Evolutionary conservation across 805 yeast genomes (phyloP), one percentile per base, ranked within the genome.

Genomic region (Zygoascus tannicola): DNA sequence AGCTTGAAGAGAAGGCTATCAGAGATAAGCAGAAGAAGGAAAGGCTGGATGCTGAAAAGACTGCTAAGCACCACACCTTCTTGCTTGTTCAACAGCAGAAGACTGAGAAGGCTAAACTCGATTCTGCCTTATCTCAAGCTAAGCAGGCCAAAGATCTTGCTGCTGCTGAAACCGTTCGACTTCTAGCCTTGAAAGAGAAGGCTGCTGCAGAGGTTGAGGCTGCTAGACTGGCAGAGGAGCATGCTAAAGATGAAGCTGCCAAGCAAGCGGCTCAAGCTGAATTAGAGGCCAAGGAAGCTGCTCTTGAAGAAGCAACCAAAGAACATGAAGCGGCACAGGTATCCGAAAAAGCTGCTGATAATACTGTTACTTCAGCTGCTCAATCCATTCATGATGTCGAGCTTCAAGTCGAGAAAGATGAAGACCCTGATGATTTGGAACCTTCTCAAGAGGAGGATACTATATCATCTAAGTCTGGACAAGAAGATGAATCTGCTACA

Each of bases 111-210:
- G 40, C 48, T 20, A 43, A 42, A 43, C 46, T 46, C 21, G 34
- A 43, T 40, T 54, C 50, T 7, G 56, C 58, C 8, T 44, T 49
- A 22, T 54, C 55, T 8, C 47, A 54, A 43, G 51, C 50, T 43
- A 50, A 51, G 22, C 48, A 56, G 30, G 56, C 56, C 12, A 54
- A 53, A 30, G 59, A 47, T 40, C 44, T 45, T 32, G 59, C 59
- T 45, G 45, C 38, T 36, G 55, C 55, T 43, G 61, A 56, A 41
- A 50, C 52, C 40, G 47, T 46, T 21, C 42, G 47, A 22, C 44
- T 46, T n/a, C 38, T 39, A 10, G 56, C 55, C 5, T 30, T 50
- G 10, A 45, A 41, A 34, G 50, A 48, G n/a, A 45, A 44, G 35
- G 50, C 50, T 18, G 54, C 55, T 18, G 54, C 49, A 16, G 53